Percentiles rank a stretch among this genome's conserved stretches.
These are phyloP conservation scores for Isatis tinctoria DNA, from an alignment of 345 rosid genomes.

Conservation along the genomic window DNA sequence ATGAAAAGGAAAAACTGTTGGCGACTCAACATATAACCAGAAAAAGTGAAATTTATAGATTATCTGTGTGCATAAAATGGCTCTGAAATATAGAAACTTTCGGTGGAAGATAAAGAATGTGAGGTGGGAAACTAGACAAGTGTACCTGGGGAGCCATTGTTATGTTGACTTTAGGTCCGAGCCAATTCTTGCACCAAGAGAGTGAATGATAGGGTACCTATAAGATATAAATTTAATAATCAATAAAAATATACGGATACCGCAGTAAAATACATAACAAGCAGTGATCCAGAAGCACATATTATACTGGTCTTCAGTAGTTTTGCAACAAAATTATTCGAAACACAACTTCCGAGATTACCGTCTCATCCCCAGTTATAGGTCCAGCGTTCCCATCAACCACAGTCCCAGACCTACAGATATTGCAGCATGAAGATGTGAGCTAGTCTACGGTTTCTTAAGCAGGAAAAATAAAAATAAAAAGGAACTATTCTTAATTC, in stretches of 20 bases:
- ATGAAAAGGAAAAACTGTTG: neutral
- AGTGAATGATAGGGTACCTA: conserved; percentile 97
- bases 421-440: conserved; percentile 20
- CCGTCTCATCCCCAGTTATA: conserved; percentile 94
- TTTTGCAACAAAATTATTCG: neutral
- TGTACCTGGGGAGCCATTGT: conserved; percentile 95
- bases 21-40: conserved; percentile 1
- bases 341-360: conserved; percentile 35
- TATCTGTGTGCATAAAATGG: neutral
- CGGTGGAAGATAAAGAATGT: neutral
- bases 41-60: neutral
- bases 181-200: conserved; percentile 97
- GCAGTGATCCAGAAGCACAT: neutral
- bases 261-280: neutral
- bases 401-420: conserved; percentile 77
- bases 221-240: neutral
- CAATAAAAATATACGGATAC: neutral
- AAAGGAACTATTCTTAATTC: neutral
- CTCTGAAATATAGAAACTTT: neutral
- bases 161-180: conserved; percentile 81
- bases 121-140: neutral
- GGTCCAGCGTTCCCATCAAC: conserved; percentile 91
- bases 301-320: neutral
- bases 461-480: neutral
- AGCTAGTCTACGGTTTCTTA: neutral